Percentiles rank a stretch among this genome's conserved stretches.
Evolutionary conservation across 352 stramenopile species (phyloP).

Genomic region (Phytopythium ostracodes): DNA sequence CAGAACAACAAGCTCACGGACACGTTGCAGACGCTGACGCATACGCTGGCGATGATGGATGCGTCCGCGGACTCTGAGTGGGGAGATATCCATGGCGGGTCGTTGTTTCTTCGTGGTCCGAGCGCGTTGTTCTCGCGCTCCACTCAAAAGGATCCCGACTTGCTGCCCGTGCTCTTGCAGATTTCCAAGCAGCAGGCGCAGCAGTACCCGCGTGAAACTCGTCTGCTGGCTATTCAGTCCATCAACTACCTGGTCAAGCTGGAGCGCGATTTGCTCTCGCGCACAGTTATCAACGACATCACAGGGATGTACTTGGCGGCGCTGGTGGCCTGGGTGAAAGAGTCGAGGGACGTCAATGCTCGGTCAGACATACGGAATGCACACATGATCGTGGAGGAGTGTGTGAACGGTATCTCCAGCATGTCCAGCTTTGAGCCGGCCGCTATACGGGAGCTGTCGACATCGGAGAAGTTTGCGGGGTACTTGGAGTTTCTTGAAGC

Average conservation of each 20-base stretch:
- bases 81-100: conserved; percentile 40
- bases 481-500: conserved; percentile 55
- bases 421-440: conserved; percentile 53
- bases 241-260: conserved; percentile 87
- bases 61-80: conserved; percentile 72
- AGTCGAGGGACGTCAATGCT: conserved; percentile 2
- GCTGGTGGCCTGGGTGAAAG: conserved; percentile 35
- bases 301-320: conserved; percentile 50
- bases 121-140: conserved; percentile 15
- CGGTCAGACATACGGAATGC: conserved; percentile 20
- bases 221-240: conserved; percentile 66
- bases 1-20: conserved; percentile 46
- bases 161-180: conserved; percentile 44
- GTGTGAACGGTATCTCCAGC: conserved; percentile 63
- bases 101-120: conserved; percentile 47
- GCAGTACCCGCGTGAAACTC: conserved; percentile 39
- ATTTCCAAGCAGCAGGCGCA: conserved; percentile 42
- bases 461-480: conserved; percentile 25
- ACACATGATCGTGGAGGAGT: conserved; percentile 80
- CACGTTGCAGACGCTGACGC: conserved; percentile 72
- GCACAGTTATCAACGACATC: conserved; percentile 38
- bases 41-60: conserved; percentile 84
- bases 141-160: conserved; percentile 52
- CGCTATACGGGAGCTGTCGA: conserved; percentile 51
- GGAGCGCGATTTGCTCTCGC: conserved; percentile 57